Percentiles rank a stretch among this genome's conserved stretches.
phyloP scores from a whole-genome alignment of 2,329 filamentous ascomycete genomes.

The Teratosphaeria pseudoeucalypti region DNA sequence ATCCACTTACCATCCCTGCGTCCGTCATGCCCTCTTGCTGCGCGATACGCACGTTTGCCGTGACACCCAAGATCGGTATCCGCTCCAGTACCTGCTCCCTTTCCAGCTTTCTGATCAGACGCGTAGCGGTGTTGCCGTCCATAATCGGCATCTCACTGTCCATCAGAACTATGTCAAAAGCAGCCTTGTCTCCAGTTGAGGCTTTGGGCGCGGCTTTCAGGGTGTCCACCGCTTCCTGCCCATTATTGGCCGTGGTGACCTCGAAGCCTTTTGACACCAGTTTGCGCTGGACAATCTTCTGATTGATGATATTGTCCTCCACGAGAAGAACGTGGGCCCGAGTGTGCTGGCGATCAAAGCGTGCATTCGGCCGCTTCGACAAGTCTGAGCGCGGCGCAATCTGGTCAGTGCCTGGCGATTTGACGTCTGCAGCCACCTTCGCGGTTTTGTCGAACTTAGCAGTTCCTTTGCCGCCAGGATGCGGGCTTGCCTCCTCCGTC shows the following conservation, averaged over 20 bases:
- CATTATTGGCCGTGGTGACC: conserved; percentile 24
- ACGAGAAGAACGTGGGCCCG: conserved; percentile 5
- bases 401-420: not conserved
- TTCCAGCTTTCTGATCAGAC: conserved; percentile 19
- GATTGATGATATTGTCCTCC: conserved; percentile 23
- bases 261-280: conserved; percentile 18
- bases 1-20: conserved; percentile 19
- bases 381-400: not conserved
- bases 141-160: conserved; percentile 26
- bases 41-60: conserved; percentile 24
- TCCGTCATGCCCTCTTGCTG: conserved; percentile 23
- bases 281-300: conserved; percentile 21
- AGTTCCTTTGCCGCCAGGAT: not conserved
- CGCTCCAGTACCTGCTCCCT: conserved; percentile 9
- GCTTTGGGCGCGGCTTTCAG: conserved; percentile 12
- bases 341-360: not conserved
- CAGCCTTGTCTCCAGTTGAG: conserved; percentile 6
- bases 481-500: conserved; percentile 12
- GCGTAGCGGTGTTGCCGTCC: conserved; percentile 22
- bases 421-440: conserved; percentile 2
- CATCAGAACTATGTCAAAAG: conserved; percentile 25
- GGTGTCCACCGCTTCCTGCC: conserved; percentile 22
- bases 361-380: not conserved
- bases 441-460: conserved; percentile 5
- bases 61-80: conserved; percentile 24